A percentile compares a stretch with the other conserved stretches of the same genome.
These are phyloP conservation scores for Flaveria robusta DNA, from an alignment of 129 eudicot genomes.

Conservation along the genomic window DNA sequence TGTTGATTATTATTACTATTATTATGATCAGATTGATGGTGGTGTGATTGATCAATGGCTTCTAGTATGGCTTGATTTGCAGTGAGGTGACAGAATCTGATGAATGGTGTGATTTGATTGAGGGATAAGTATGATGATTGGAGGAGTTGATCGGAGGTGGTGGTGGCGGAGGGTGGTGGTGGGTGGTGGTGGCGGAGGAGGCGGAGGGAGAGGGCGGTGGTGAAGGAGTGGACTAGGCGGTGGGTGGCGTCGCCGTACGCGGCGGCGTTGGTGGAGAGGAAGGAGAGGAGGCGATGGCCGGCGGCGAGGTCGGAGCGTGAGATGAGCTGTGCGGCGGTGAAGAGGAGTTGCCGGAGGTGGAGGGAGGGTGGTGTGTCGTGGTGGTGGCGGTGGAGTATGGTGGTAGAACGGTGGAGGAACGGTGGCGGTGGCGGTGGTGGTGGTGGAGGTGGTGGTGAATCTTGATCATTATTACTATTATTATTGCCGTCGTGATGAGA, in stretches of 20 bases:
- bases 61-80: slow-evolving; percentile 95
- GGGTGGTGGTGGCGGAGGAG: slow-evolving; percentile 40
- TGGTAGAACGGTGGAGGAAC: background rate
- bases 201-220: slow-evolving; percentile 63
- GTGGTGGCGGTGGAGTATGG: background rate
- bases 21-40: too few relatives aligned
- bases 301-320: slow-evolving; percentile 64
- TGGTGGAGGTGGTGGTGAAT: slow-evolving; percentile 26
- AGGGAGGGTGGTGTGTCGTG: slow-evolving; percentile 43
- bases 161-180: background rate
- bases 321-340: slow-evolving; percentile 75
- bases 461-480: slow-evolving; percentile 25
- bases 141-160: slow-evolving; percentile 8
- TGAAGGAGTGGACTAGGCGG: slow-evolving; percentile 59
- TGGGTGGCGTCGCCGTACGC: slow-evolving; percentile 74
- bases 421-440: slow-evolving; percentile 18
- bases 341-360: slow-evolving; percentile 65
- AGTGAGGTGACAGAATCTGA: slow-evolving; percentile 75
- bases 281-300: slow-evolving; percentile 65
- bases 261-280: slow-evolving; percentile 51
- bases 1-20: background rate
- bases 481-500: slow-evolving; percentile 10
- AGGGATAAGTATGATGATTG: slow-evolving; percentile 71
- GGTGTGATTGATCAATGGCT: slow-evolving; percentile 44
- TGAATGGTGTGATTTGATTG: slow-evolving; percentile 83